Percentiles rank a stretch among this genome's conserved stretches.
Evolutionary conservation across 768 basidiomycete genomes (phyloP).

Genomic region (Naganishia randhawae): DNA sequence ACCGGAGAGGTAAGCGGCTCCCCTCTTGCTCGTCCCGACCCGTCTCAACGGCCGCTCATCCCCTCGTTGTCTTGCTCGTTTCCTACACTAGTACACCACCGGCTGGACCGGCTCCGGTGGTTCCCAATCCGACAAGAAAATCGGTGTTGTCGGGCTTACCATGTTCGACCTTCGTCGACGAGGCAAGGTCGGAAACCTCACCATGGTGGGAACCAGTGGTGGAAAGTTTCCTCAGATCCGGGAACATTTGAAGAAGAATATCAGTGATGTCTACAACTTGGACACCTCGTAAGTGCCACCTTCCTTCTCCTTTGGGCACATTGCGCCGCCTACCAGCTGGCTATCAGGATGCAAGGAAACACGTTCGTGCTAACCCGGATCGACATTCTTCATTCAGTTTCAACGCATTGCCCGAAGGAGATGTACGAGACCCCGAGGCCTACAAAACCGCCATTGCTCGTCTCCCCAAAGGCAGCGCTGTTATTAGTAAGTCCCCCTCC

Average conservation of each 20-base stretch:
- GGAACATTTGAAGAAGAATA: slow-evolving; percentile 74
- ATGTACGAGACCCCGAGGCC: slow-evolving; percentile 68
- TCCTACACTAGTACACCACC: slow-evolving; percentile 82
- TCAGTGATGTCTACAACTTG: slow-evolving; percentile 79
- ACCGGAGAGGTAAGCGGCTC: slow-evolving; percentile 55
- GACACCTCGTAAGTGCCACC: slow-evolving; percentile 73
- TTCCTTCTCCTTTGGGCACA: no score
- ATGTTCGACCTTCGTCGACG: slow-evolving; percentile 81
- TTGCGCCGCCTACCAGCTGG: no score
- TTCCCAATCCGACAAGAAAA: slow-evolving; percentile 89
- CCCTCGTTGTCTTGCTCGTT: slow-evolving; percentile 15
- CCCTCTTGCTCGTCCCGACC: slow-evolving; percentile 30
- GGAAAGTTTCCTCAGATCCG: slow-evolving; percentile 74
- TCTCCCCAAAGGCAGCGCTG: slow-evolving; percentile 76
- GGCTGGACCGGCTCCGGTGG: slow-evolving; percentile 91
- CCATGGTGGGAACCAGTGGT: slow-evolving; percentile 87
- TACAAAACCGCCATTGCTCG: slow-evolving; percentile 73
- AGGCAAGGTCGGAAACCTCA: slow-evolving; percentile 62
- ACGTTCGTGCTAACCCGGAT: not conserved
- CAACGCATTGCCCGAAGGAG: slow-evolving; percentile 70
- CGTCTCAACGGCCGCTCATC: not conserved
- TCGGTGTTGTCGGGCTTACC: slow-evolving; percentile 80
- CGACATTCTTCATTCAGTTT: slow-evolving; percentile 56
- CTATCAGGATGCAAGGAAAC: no score
- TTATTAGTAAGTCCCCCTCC: slow-evolving; percentile 56